Base-by-base conservation (phyloP, 2,329 filamentous ascomycete species). In the Thielaviopsis populi region DNA sequence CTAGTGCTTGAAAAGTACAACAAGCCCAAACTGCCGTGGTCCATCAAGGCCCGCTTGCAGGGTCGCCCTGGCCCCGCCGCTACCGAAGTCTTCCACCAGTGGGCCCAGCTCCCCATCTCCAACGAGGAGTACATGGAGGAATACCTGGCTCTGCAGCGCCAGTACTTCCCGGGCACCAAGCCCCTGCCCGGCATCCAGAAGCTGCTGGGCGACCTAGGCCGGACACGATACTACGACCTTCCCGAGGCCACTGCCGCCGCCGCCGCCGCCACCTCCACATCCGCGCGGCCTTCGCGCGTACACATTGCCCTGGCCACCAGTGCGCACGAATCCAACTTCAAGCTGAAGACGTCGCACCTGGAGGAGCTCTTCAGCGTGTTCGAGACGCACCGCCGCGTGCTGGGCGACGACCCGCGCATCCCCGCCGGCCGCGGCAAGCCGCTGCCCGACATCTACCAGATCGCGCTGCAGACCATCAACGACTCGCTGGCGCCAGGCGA, bases 251-350 rank as follows among this genome's bases (percentile, higher is more conserved):
- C 60, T 10, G 50, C 67, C 27, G 19, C 22, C n/a, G 24, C n/a
- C 19, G 22, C 53, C 43, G 62, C 68, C 67, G 68, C 68, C 66
- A 67, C 67, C 64, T 64, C 66, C 42, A 70, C 24, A 58, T n/a
- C 53, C 2, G 54, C 33, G 68, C 53, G 66, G 42, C 30, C 59
- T 70, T 62, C 42, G 70, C 68, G 79, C 5, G 81, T 94, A 2
- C 84, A 95, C 71, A 83, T 97, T 68, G 94, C 94, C 1, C 80
- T 99, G 22, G 94, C 91, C 4, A 95, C 91, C 0, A 91, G 86
- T 64, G 89, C 86, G 13, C 84, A 89, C 72, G 75, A 75, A 42
- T 77, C 72, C 56, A 95, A 91, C 73, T 96, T 87, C 74, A 74
- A 80, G 63, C 76, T 95, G 71, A 96, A 96, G 79, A 89, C 88